phyloP scores from a whole-genome alignment of 768 basidiomycete species.

The Lyophyllum decastes region DNA sequence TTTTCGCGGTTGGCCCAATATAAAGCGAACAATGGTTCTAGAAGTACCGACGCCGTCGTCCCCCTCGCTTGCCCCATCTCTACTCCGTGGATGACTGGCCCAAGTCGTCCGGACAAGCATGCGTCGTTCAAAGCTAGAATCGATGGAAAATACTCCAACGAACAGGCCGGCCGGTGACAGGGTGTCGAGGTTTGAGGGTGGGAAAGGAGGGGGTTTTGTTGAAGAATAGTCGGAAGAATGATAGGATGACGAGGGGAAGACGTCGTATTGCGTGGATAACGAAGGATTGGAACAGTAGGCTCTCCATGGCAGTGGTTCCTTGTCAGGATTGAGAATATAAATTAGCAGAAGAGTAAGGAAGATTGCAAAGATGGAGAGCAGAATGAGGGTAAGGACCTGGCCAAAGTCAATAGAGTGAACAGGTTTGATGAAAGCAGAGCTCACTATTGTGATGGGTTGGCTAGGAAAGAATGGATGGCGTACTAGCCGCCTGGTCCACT shows the following conservation, averaged over 20 bases:
- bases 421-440: slow-evolving; percentile 5
- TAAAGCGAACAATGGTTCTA: slow-evolving; percentile 83
- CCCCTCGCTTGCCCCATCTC: slow-evolving; percentile 68
- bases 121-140: slow-evolving; percentile 80
- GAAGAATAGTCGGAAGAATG: slow-evolving; percentile 31
- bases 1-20: slow-evolving; percentile 81
- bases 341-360: slow-evolving; percentile 86
- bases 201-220: slow-evolving; percentile 52
- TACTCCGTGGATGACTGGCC: slow-evolving; percentile 80
- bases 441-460: slow-evolving; percentile 83
- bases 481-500: slow-evolving; percentile 55
- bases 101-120: slow-evolving; percentile 88
- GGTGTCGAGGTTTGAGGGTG: slow-evolving; percentile 69
- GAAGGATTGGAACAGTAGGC: slow-evolving; percentile 82
- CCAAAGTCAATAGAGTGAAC: slow-evolving; percentile 3
- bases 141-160: slow-evolving; percentile 88
- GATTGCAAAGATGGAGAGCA: slow-evolving; percentile 80
- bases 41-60: slow-evolving; percentile 78
- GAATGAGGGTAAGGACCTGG: slow-evolving; percentile 69
- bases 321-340: slow-evolving; percentile 94
- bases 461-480: slow-evolving; percentile 78
- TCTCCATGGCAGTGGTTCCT: slow-evolving; percentile 92
- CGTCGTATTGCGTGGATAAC: slow-evolving; percentile 41
- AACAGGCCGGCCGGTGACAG: slow-evolving; percentile 85
- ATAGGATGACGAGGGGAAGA: slow-evolving; percentile 33